Evolutionary conservation across 2,329 filamentous ascomycete species (phyloP).

Genomic region (Cercospora canescens): DNA sequence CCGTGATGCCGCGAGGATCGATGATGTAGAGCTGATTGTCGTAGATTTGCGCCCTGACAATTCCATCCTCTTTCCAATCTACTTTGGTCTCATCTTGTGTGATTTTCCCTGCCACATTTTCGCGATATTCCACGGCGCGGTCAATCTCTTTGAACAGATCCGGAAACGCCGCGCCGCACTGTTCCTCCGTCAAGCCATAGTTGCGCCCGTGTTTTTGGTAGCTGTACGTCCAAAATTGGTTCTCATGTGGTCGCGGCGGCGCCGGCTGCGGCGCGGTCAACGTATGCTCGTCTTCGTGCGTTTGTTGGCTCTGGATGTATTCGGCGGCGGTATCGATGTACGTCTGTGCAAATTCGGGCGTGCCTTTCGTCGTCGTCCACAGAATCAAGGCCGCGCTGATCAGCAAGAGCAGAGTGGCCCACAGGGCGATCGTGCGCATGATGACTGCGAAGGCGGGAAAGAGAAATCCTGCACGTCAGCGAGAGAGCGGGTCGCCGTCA

Average conservation of each 20-base stretch:
- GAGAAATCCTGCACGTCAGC: not conserved
- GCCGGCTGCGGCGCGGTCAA: not conserved
- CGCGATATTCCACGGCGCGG: constrained; percentile 29
- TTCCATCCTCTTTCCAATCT: constrained; percentile 27
- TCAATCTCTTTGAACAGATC: constrained; percentile 34
- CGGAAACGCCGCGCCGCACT: constrained; percentile 34
- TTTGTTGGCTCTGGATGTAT: constrained; percentile 9
- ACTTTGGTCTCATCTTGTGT: constrained; percentile 26
- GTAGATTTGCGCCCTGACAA: constrained; percentile 30
- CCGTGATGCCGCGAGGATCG: constrained; percentile 27
- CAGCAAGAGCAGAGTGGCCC: constrained; percentile 20
- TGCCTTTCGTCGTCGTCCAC: constrained; percentile 14
- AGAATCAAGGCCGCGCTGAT: constrained; percentile 17
- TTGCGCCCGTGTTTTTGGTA: constrained; percentile 26
- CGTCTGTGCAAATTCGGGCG: constrained; percentile 7
- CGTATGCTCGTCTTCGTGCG: not conserved
- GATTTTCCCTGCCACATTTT: constrained; percentile 23
- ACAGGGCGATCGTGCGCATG: constrained; percentile 22
- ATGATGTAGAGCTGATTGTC: constrained; percentile 34
- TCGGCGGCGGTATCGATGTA: constrained; percentile 10
- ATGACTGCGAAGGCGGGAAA: not conserved
- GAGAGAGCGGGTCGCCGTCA: not conserved
- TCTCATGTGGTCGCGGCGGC: not conserved
- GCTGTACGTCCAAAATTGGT: constrained; percentile 18
- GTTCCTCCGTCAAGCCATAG: constrained; percentile 31